Evolutionary conservation across 148 eudicot species (phyloP), one percentile per base, ranked within the genome.

Genomic region (Agrostemma githago): DNA sequence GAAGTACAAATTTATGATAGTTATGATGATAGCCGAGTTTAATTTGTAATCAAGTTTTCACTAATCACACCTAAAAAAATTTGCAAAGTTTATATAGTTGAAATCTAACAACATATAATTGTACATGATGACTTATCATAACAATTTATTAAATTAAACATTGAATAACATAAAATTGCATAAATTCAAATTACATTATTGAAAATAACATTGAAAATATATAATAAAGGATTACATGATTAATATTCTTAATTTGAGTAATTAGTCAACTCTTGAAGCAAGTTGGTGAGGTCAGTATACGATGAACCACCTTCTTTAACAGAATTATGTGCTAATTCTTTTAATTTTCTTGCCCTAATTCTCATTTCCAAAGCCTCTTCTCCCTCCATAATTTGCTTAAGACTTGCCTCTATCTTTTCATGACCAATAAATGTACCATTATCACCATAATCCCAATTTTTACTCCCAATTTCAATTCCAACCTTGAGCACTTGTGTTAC

Each of bases 261-360:
- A 41, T 48, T 40, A 16, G 21, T 5, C 16, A 61, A 37, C 51
- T 75, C 78, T 71, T 73, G 62, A 6, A 79, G 12, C 54, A 83
- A 62, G 15, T 71, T 15, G 41, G 0, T 60, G n/a, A 83, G 56
- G 2, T 37, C 60, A 48, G 57, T 20, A 58, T 70, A 74, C 4
- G 85, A 83, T 15, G 85, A 79, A 0, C 85, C 85, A n/a, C 76
- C 81, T 72, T 70, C 71, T 70, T 48, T 70, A 2, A 83, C 72
- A 16, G 83, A 78, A 21, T 69, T 71, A 48, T 57, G 65, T 15
- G 83, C 85, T 14, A 26, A 26, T 26, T 26, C 34, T 26, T 26
- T 26, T 0, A 26, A 1, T 1, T 26, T 26, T 26, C 1, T 68
- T 2, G 83, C 83, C 41, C 76, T 70, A 11, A 4, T 66, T 63